Evolutionary conservation across 1,284 basidiomycete genomes (phyloP).

Genomic region (Apiotrichum veenhuisii): DNA sequence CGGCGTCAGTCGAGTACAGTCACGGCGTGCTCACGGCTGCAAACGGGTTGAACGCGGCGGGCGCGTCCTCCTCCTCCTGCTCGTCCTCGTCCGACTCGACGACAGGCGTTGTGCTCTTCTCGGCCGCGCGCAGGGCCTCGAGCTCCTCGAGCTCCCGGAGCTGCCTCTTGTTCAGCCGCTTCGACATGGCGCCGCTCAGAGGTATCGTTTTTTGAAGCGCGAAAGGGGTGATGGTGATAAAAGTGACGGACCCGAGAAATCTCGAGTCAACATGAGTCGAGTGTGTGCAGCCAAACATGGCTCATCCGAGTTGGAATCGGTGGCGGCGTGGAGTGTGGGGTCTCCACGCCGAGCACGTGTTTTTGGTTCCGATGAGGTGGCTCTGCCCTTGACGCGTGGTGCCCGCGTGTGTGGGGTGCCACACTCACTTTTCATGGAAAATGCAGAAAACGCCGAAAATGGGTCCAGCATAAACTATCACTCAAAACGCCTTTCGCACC

Average conservation of each 20-base stretch:
- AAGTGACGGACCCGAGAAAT: not conserved
- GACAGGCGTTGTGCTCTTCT: constrained; percentile 31
- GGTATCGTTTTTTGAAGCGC: not conserved
- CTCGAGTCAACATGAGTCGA: not conserved
- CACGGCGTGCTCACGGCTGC: constrained; percentile 53
- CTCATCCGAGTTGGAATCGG: not conserved
- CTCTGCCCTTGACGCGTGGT: too few species aligned
- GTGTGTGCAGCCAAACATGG: not conserved
- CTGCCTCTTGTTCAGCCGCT: constrained; percentile 68
- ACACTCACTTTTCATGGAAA: too few species aligned
- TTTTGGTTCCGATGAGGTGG: too few species aligned
- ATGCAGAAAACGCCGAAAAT: too few species aligned
- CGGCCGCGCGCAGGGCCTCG: constrained; percentile 33
- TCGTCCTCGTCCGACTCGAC: constrained; percentile 13
- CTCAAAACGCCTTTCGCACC: too few species aligned
- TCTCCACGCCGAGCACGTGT: not conserved
- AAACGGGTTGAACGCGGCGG: constrained; percentile 50
- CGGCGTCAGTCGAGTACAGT: not conserved
- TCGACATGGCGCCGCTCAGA: constrained; percentile 41
- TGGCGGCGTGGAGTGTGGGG: not conserved
- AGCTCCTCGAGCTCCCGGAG: constrained; percentile 75
- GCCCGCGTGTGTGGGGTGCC: too few species aligned
- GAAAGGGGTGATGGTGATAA: not conserved
- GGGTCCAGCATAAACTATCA: too few species aligned
- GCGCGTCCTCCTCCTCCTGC: constrained; percentile 18